Conservation (phyloP, 495 filamentous ascomycete species). For the Cenococcum geophilum region DNA sequence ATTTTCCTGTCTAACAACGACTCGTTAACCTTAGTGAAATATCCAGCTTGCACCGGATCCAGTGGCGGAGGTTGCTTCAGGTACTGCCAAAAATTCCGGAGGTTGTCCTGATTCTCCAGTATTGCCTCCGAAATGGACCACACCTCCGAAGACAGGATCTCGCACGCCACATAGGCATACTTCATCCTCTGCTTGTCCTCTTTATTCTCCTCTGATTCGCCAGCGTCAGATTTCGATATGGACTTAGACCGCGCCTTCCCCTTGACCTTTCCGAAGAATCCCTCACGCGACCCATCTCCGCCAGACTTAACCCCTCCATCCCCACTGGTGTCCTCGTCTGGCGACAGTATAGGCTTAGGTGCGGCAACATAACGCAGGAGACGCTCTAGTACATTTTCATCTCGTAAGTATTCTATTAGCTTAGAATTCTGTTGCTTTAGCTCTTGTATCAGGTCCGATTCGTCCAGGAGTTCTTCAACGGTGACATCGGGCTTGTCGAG, state of each 20-base stretch:
- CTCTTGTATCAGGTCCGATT: constrained; percentile 93
- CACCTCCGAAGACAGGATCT: constrained; percentile 90
- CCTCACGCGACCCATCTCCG: constrained; percentile 23
- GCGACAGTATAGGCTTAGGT: constrained; percentile 53
- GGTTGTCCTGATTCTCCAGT: constrained; percentile 69
- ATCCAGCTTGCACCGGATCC: constrained; percentile 87
- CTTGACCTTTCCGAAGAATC: constrained; percentile 35
- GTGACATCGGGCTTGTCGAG: constrained; percentile 92
- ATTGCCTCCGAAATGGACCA: constrained; percentile 93
- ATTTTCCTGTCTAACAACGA: constrained; percentile 95
- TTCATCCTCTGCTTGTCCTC: constrained; percentile 79
- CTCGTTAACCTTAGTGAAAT: constrained; percentile 99
- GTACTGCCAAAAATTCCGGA: constrained; percentile 88
- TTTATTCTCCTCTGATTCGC: constrained; percentile 40
- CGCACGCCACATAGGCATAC: constrained; percentile 85
- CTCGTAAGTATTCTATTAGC: constrained; percentile 90
- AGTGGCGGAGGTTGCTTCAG: constrained; percentile 71
- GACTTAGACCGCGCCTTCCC: constrained; percentile 31
- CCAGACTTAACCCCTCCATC: constrained; percentile 60
- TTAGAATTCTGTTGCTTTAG: constrained; percentile 97
- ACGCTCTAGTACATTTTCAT: constrained; percentile 76
- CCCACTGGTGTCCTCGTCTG: constrained; percentile 46
- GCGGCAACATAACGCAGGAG: constrained; percentile 89
- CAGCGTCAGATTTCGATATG: constrained; percentile 29
- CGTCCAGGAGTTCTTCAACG: constrained; percentile 92